Percentiles rank a stretch among this genome's conserved stretches.
Conservation (phyloP, 495 filamentous ascomycete species). For the Evernia prunastri region DNA sequence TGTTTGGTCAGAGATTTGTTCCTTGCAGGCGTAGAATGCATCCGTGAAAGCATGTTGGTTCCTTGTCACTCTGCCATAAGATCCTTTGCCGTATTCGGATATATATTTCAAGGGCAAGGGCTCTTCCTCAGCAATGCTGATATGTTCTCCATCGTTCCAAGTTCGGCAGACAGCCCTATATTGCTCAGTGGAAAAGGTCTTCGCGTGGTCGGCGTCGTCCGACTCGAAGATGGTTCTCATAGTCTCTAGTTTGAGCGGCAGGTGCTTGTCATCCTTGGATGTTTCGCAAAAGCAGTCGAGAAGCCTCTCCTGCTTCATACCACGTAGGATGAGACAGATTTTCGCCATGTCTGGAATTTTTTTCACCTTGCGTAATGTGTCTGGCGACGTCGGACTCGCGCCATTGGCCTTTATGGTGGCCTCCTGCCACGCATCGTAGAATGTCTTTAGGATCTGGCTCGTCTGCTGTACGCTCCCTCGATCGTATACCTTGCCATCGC, state of each 20-base stretch:
- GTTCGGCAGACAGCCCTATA: slow-evolving; percentile 10
- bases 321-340: slow-evolving; percentile 14
- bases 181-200: slow-evolving; percentile 12
- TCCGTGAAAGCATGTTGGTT: slow-evolving; percentile 9
- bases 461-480: slow-evolving; percentile 1
- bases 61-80: slow-evolving; percentile 12
- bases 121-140: slow-evolving; percentile 16
- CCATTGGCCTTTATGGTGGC: not conserved
- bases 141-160: slow-evolving; percentile 17
- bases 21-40: slow-evolving; percentile 8
- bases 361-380: not conserved
- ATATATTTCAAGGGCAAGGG: slow-evolving; percentile 9
- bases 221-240: slow-evolving; percentile 10
- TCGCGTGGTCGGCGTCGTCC: slow-evolving; percentile 1
- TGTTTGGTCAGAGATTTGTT: slow-evolving; percentile 4
- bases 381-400: not conserved
- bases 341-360: slow-evolving; percentile 3
- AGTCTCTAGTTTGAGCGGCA: slow-evolving; percentile 8
- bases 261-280: slow-evolving; percentile 3
- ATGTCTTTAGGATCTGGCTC: slow-evolving; percentile 5
- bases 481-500: slow-evolving; percentile 17
- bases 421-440: slow-evolving; percentile 15
- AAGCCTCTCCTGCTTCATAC: slow-evolving; percentile 15
- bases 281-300: slow-evolving; percentile 15
- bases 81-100: slow-evolving; percentile 3